These are phyloP conservation scores for Spirogloea muscicola DNA, from an alignment of 139 green algal genomes.

Conservation along the genomic window DNA sequence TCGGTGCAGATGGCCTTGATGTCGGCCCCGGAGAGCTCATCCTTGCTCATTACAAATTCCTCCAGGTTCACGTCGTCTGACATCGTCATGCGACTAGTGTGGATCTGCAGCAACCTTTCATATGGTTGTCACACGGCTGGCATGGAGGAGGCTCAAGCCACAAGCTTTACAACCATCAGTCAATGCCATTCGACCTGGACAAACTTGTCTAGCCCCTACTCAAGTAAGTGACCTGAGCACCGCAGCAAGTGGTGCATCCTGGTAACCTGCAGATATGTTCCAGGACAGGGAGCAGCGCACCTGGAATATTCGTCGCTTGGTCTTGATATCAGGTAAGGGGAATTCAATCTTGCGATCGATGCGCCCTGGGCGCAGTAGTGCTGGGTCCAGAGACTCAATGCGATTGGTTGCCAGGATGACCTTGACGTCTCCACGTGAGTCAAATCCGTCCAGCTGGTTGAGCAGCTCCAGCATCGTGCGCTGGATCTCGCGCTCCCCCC, in stretches of 20 bases:
- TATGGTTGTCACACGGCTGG: too few relatives aligned
- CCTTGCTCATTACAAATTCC: conserved; percentile 88
- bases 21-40: conserved; percentile 95
- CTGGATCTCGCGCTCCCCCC: conserved; percentile 97
- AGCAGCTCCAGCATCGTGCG: conserved; percentile 97
- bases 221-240: too few relatives aligned
- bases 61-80: conserved; percentile 95
- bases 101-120: too few relatives aligned
- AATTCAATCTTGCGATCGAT: conserved; percentile 97
- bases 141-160: too few relatives aligned
- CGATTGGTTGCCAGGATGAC: conserved; percentile 99
- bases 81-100: conserved; percentile 83
- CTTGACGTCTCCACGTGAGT: conserved; percentile 93
- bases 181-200: too few relatives aligned
- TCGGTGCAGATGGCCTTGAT: conserved; percentile 99
- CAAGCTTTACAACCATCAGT: too few relatives aligned
- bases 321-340: conserved; percentile 96
- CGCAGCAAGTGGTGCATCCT: too few relatives aligned
- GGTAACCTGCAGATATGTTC: too few relatives aligned
- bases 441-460: conserved; percentile 97
- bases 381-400: conserved; percentile 94
- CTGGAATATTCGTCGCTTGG: conserved; percentile 95
- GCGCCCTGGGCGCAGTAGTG: conserved; percentile 89
- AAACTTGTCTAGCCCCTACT: too few relatives aligned
- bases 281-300: too few relatives aligned